Evolutionary conservation across 805 yeast species (phyloP), one percentile per base, ranked within the genome.

Genomic region (Yamadazyma takamatsuzukensis): DNA sequence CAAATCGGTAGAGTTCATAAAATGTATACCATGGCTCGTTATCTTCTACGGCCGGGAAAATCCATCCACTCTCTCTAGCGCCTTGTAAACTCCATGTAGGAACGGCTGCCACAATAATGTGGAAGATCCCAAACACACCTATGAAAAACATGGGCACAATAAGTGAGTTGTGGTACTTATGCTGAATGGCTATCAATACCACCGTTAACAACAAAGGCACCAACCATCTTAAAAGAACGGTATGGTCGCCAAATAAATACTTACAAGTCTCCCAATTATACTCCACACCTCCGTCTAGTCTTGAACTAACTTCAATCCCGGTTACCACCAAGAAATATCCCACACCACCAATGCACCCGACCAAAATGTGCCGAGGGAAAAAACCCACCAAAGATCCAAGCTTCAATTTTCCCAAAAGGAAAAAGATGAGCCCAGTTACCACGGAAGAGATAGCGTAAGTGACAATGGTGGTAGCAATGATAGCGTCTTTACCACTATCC

Each of bases 331-430:
- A 66, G 58, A 93, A 93, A 61, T 85, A 89, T 6, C 98, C 98
- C 30, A 93, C 98, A 50, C 98, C 98, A 24, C 98, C 98, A 47
- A 93, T 89, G 54, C 97, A 93, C 2, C 98, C 98, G 22, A 93
- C 93, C 18, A 93, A 69, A 35, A 93, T 90, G 57, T 93, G 98
- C 40, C 97, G 70, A 1, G 98, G 98, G 68, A 93, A 93, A 54
- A 88, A 93, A 0, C 95, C 96, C 14, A 90, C 96, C 15, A 93
- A 62, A 19, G 85, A 74, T 5, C 98, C 98, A 22, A 93, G 62
- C 38, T 70, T 74, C 49, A 85, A 76, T 48, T 78, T 81, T 5
- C 98, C 98, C 27, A 93, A 66, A 1, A 72, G 28, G 45, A 74
- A 78, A 51, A 93, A 93, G 2, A 83, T 84, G 3, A 80, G 36